These are phyloP conservation scores for Solanum verrucosum DNA, from an alignment of 257 asterid genomes.

Conservation along the genomic window DNA sequence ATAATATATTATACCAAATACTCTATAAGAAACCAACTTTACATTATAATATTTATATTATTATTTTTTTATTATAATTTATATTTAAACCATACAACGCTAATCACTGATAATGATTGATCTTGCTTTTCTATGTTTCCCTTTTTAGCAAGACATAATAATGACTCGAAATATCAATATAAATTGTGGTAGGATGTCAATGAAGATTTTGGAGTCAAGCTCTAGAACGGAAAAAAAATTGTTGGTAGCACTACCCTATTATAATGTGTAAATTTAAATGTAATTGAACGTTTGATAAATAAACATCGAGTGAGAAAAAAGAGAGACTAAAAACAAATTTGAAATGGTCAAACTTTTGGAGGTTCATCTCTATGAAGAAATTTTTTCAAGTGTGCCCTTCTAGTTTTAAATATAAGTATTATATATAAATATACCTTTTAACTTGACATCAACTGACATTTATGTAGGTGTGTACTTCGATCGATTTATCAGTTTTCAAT, in stretches of 20 bases:
- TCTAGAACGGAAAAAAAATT: no score
- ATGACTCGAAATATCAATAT: neutral
- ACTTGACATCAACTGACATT: no score
- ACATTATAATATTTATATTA: no score
- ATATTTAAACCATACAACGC: neutral
- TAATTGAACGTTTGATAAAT: no score
- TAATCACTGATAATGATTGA: neutral
- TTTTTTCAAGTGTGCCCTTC: neutral
- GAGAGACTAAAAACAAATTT: neutral
- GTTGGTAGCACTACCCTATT: fast-evolving
- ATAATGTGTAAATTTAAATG: no score
- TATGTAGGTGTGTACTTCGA: no score
- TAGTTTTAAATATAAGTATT: no score
- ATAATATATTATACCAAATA: neutral
- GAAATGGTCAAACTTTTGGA: neutral
- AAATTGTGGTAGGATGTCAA: no score
- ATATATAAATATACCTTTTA: no score
- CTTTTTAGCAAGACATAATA: neutral
- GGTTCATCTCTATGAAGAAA: neutral
- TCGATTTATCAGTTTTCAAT: no score
- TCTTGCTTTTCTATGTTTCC: neutral
- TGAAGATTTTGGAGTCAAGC: neutral
- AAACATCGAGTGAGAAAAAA: no score
- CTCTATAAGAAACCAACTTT: neutral
- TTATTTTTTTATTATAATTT: no score